These are phyloP conservation scores for Melaleuca alternifolia DNA, from an alignment of 345 rosid genomes.

Conservation along the genomic window DNA sequence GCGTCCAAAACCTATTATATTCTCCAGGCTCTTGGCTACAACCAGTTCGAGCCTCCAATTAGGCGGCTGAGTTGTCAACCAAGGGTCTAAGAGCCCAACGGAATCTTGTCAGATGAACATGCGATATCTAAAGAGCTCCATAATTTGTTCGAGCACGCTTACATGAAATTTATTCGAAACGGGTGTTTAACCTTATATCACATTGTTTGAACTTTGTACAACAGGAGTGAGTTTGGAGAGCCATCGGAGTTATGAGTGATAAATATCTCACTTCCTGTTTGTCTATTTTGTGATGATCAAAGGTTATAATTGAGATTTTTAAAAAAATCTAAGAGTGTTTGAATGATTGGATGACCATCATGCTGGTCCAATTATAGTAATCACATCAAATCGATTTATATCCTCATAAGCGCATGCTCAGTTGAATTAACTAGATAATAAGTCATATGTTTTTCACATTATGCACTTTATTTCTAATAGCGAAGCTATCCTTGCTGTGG, in stretches of 20 bases:
- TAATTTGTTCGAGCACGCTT: not conserved
- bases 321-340: not conserved
- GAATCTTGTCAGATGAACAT: not conserved
- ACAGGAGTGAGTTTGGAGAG: not conserved
- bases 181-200: not conserved
- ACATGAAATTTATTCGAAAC: not conserved
- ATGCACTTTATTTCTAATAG: not conserved
- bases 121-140: not conserved
- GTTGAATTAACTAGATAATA: not conserved
- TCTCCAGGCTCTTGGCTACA: not conserved
- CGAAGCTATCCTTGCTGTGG: not conserved
- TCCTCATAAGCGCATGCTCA: not conserved
- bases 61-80: not conserved
- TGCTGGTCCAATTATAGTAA: not conserved
- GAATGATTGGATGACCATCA: not conserved
- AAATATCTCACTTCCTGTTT: too few species aligned
- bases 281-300: too few species aligned
- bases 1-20: not conserved
- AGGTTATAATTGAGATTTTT: too few species aligned
- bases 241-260: too few species aligned
- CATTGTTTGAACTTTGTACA: not conserved
- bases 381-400: not conserved
- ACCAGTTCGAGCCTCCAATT: not conserved
- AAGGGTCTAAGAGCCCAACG: not conserved
- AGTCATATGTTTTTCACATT: not conserved